Evolutionary conservation across 495 filamentous ascomycete genomes (phyloP).

Genomic region (Trichoderma orchidacearum): DNA sequence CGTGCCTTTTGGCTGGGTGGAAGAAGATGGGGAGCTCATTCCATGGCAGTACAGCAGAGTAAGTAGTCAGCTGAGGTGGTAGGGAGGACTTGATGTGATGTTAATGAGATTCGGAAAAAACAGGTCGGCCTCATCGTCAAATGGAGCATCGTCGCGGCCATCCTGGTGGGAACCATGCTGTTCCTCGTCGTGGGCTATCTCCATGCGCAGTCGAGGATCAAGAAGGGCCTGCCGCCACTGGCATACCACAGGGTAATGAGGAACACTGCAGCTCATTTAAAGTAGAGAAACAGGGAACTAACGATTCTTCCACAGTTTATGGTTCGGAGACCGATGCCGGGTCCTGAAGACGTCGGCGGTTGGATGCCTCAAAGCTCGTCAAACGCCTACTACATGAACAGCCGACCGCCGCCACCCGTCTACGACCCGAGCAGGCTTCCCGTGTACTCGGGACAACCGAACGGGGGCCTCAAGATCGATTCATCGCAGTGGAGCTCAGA

Average conservation of each 20-base stretch:
- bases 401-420: slow-evolving; percentile 40
- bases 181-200: slow-evolving; percentile 46
- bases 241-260: slow-evolving; percentile 60
- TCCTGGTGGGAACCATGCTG: slow-evolving; percentile 35
- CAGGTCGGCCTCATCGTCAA: slow-evolving; percentile 50
- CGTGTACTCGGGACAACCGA: slow-evolving; percentile 35
- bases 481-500: slow-evolving; percentile 41
- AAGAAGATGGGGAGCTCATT: background rate
- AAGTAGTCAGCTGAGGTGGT: no score
- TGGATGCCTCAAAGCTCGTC: no score
- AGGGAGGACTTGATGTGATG: no score
- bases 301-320: no score
- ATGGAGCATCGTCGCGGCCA: slow-evolving; percentile 50
- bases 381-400: slow-evolving; percentile 35
- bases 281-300: no score
- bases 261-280: no score
- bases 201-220: slow-evolving; percentile 53
- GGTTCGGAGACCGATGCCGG: no score
- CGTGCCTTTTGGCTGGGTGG: background rate
- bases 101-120: no score
- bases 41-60: slow-evolving; percentile 3
- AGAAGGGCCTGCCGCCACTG: slow-evolving; percentile 44
- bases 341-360: no score
- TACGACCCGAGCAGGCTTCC: slow-evolving; percentile 38
- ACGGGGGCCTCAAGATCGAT: slow-evolving; percentile 41